phyloP scores from a whole-genome alignment of 108 stramenopile genomes.

The Stephanodiscus minutulus region DNA sequence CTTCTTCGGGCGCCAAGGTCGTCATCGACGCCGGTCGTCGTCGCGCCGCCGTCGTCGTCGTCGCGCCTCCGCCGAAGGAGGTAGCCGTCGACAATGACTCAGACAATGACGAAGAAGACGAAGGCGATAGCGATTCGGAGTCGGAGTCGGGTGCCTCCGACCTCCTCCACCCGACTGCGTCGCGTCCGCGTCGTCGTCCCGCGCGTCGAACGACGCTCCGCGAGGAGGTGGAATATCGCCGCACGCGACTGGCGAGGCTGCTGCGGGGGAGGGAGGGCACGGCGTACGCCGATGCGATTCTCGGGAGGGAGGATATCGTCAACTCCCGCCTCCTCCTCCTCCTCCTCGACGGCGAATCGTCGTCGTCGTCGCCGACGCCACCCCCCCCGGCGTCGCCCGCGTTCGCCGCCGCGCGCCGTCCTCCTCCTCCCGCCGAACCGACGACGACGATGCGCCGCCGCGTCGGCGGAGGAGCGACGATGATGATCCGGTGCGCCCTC shows the following conservation, averaged over 20 bases:
- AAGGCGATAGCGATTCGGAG: no score
- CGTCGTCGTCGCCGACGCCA: neutral
- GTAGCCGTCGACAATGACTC: no score
- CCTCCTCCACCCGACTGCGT: no score
- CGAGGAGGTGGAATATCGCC: conserved; percentile 1
- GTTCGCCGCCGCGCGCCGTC: neutral
- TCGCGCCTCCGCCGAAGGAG: no score
- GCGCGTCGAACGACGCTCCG: no score
- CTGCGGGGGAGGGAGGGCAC: conserved; percentile 15
- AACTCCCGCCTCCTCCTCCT: neutral
- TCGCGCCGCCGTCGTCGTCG: no score
- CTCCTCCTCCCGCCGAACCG: neutral
- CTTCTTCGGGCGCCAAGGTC: no score
- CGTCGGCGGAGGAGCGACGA: neutral
- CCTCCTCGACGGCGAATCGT: no score
- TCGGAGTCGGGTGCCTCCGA: no score
- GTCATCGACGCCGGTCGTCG: no score
- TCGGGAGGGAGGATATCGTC: neutral
- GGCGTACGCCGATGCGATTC: neutral
- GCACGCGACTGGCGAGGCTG: neutral
- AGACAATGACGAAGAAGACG: no score
- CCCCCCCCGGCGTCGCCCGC: neutral
- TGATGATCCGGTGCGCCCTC: neutral
- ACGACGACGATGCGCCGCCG: neutral
- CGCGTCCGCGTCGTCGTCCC: no score